These are phyloP conservation scores for Puccinia triticina DNA, from an alignment of 1,284 basidiomycete species.

Conservation along the genomic window DNA sequence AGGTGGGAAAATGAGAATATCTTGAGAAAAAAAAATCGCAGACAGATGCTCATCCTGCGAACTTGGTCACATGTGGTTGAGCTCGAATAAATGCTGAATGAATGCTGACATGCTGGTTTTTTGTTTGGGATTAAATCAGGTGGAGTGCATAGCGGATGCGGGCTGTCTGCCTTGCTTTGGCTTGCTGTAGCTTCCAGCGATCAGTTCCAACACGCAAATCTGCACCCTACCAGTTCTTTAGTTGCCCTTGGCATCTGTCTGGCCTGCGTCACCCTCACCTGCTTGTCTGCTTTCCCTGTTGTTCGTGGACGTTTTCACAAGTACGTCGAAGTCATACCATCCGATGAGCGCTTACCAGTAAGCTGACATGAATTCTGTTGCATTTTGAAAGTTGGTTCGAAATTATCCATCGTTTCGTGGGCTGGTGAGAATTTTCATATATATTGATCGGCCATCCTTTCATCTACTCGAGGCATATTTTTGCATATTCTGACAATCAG, in stretches of 20 bases:
- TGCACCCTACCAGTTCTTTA: constrained; percentile 1
- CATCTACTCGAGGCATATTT: too few relatives aligned
- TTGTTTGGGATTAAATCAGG: constrained; percentile 2
- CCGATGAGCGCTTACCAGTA: background rate
- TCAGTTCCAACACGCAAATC: background rate
- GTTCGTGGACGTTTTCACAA: constrained; percentile 35
- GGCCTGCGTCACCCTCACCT: constrained; percentile 17
- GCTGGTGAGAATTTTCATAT: constrained; percentile 34
- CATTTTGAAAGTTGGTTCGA: constrained; percentile 29
- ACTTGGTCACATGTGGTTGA: too few relatives aligned
- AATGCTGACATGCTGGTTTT: background rate
- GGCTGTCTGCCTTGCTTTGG: constrained; percentile 48
- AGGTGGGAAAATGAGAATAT: too few relatives aligned
- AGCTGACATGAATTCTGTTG: background rate
- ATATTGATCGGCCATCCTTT: background rate
- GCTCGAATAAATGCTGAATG: background rate
- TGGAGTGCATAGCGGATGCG: constrained; percentile 51
- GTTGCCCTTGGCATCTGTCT: constrained; percentile 9
- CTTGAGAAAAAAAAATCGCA: too few relatives aligned
- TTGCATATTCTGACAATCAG: background rate
- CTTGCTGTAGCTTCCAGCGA: background rate
- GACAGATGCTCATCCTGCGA: too few relatives aligned
- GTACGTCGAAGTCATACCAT: constrained; percentile 22
- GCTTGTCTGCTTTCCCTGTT: constrained; percentile 30
- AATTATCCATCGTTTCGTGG: constrained; percentile 46